Base-by-base conservation (phyloP, 306 rosid genomes). In the Neltuma alba region DNA sequence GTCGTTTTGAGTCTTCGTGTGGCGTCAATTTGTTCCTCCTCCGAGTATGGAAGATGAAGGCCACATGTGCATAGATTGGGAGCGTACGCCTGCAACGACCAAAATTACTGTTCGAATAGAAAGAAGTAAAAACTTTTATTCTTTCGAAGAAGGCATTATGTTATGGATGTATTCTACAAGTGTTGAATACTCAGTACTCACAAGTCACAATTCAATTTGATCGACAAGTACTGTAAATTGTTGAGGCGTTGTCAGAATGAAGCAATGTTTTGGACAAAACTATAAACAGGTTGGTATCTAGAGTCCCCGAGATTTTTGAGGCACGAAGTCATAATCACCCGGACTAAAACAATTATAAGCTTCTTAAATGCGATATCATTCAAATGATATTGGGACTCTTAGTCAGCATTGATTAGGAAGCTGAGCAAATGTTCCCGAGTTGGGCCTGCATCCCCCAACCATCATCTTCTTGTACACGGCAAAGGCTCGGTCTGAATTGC, bases 391-490 rank as follows among this genome's bases (percentile, higher is more conserved):
- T 48, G 52, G 33, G 37, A 12, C 14, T 18, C 40, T 54, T n/a
- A 52, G 58, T 89, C 86, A 85, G 52, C 86, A 36, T 75, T 88
- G 83, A 80, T 94, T 91, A 62, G 99, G 99, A 79, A 94, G 94
- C 83, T 92, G 97, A 7, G 97, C 95, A 74, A 79, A 87, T 57
- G 97, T 94, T 80, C 89, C 90, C 2, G 27, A 70, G 72, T 94
- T 91, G 63, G 97, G 99, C 70, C 83, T 85, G 86, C 95, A 91
- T n/a, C 99, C 99, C 30, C 78, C 92, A 16, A 89, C 89, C 95
- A 94, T 87, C 99, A 94, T 94, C 84, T 89, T 92, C 89, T 87
- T 82, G 88, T 86, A 92, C 74, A 92, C 81, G 31, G 93, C 83
- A 76, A 89, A 94, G 25, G 99, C 99, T 54, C 80, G 87, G 47